Evolutionary conservation across 2,329 filamentous ascomycete species (phyloP), one percentile per base, ranked within the genome.

Genomic region (Diaporthe sp.): DNA sequence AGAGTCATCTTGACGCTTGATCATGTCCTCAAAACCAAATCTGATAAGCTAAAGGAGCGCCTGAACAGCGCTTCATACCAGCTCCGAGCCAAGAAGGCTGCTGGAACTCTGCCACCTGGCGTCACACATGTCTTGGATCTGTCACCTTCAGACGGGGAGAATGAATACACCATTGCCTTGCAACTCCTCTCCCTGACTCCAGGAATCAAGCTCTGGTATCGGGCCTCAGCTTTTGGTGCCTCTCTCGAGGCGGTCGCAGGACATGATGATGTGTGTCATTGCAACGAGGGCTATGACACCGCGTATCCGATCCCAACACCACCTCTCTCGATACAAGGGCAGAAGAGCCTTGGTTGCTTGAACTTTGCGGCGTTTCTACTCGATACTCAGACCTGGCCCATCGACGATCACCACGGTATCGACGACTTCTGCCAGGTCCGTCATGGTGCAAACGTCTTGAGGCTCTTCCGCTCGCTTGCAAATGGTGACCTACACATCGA

Each of bases 371-470:
- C 44, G 0, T 63, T 25, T 39, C 47, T 71, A 8, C 70, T 59
- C 13, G 73, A 75, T 17, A 47, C 68, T 3, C 39, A 68, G n/a
- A 15, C 53, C 12, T 75, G 74, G 74, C 10, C 77, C 4, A 82
- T 84, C 0, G 42, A 72, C 0, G 84, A 79, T 47, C 22, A 73
- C 47, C 84, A 84, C 32, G 74, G 79, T 0, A 84, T 89, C 19
- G 82, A 83, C 1, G 92, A 93, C 76, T 94, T 94, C 79, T 93
- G 91, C 61, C 87, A 88, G 1, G 82, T 90, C 10, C 89, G 92
- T 3, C 92, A 94, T 79, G 85, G 90, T 17, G 88, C 88, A 37
- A 88, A 88, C 27, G 90, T 97, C 44, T 86, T 93, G 59, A 87
- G 91, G 1, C 83, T 94, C 0, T 83, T 94, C 5, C 85, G 89